Evolutionary conservation across 495 filamentous ascomycete genomes (phyloP).

Genomic region (Lasiosphaeria miniovina): DNA sequence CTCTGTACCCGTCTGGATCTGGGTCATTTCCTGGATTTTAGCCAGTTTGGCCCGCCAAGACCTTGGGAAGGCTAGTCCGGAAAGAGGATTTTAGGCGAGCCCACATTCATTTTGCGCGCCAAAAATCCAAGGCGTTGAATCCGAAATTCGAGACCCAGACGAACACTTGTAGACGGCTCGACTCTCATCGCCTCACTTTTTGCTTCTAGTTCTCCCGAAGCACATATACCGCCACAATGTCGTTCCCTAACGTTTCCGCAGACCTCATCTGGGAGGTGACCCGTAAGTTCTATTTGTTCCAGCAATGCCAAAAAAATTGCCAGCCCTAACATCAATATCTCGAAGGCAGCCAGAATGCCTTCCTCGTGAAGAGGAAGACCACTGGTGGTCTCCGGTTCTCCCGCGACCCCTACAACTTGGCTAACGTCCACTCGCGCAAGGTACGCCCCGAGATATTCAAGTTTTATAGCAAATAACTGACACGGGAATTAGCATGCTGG

Average conservation of each 20-base stretch:
- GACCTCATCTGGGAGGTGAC: conserved; percentile 89
- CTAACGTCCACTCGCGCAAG: conserved; percentile 89
- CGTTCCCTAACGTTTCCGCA: conserved; percentile 62
- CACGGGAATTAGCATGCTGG: conserved; percentile 67
- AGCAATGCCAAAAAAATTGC: not conserved
- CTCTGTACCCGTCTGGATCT: not conserved
- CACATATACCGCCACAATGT: conserved; percentile 44
- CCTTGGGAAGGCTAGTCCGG: conserved; percentile 20
- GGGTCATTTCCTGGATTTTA: not conserved
- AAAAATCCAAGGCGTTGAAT: conserved; percentile 24
- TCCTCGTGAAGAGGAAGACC: conserved; percentile 81
- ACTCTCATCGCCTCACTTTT: conserved; percentile 24
- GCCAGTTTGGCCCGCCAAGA: not conserved
- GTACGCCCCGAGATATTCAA: conserved; percentile 43
- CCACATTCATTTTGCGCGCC: conserved; percentile 33
- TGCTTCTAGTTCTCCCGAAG: conserved; percentile 8
- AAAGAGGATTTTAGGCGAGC: conserved; percentile 42
- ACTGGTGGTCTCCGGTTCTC: conserved; percentile 82
- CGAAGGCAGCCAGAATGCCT: conserved; percentile 75
- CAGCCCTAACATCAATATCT: conserved; percentile 4
- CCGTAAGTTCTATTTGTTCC: conserved; percentile 57
- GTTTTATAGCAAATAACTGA: conserved; percentile 28
- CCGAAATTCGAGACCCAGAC: conserved; percentile 36
- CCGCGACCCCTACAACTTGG: conserved; percentile 85
- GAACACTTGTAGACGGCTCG: conserved; percentile 30